These are phyloP conservation scores for Echium plantagineum DNA, from an alignment of 257 asterid genomes.

Conservation along the genomic window DNA sequence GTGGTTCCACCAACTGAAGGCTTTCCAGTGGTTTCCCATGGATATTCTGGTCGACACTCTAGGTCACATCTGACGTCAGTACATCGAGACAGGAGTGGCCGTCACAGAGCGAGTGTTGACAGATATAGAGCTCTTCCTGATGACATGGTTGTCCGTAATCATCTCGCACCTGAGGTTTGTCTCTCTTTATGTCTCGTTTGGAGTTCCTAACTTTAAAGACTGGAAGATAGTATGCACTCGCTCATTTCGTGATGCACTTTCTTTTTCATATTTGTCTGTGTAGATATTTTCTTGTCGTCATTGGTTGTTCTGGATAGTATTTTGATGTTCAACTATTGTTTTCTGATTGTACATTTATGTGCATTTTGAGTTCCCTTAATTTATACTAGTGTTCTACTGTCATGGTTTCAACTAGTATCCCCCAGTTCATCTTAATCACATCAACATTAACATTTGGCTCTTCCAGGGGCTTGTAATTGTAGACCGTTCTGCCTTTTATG, in stretches of 20 bases:
- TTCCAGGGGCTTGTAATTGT: conserved; percentile 39
- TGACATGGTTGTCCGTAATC: conserved; percentile 23
- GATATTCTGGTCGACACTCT: conserved; percentile 26
- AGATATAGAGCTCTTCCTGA: conserved; percentile 23
- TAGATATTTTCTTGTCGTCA: not conserved
- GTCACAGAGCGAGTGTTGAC: conserved; percentile 18
- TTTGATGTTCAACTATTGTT: not conserved
- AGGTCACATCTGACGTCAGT: conserved; percentile 22
- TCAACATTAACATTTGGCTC: not conserved
- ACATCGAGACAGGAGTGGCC: conserved; percentile 27
- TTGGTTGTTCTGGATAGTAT: not conserved
- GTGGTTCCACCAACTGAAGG: conserved; percentile 27
- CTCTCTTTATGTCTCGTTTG: too few species aligned
- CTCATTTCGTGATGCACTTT: not conserved
- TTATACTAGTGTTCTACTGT: not conserved
- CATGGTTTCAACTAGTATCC: not conserved
- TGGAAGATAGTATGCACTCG: not conserved
- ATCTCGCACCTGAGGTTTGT: conserved; percentile 27
- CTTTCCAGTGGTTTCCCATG: conserved; percentile 23
- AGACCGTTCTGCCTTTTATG: conserved; percentile 36
- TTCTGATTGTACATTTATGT: not conserved
- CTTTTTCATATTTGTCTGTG: not conserved
- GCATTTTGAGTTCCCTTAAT: not conserved
- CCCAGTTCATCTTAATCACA: not conserved
- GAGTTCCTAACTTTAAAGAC: not conserved